These are phyloP conservation scores for Pseudomonodictys pantanalensis DNA, from an alignment of 495 filamentous ascomycete species.

Conservation along the genomic window DNA sequence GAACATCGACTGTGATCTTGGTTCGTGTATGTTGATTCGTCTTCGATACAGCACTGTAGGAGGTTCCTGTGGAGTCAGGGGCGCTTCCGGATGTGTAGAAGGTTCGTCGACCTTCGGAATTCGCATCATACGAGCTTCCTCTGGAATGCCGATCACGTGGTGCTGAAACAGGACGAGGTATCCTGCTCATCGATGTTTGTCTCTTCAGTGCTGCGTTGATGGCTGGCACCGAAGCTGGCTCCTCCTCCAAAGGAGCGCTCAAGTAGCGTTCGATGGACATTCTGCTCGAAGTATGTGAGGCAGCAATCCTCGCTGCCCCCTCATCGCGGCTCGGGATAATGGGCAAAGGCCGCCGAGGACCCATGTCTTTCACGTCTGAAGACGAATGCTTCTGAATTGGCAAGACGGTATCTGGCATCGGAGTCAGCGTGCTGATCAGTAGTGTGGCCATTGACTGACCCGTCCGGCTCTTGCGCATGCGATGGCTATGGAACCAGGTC, in stretches of 20 bases:
- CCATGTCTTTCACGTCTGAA: not conserved
- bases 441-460: not conserved
- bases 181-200: not conserved
- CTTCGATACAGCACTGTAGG: slow-evolving; percentile 19
- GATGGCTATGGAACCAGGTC: slow-evolving; percentile 22
- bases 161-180: not conserved
- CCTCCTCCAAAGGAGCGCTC: slow-evolving; percentile 23
- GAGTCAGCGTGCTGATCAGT: not conserved
- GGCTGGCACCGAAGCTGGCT: slow-evolving; percentile 26
- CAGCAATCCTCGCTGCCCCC: slow-evolving; percentile 9
- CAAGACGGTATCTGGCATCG: not conserved
- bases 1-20: too few species aligned
- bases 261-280: slow-evolving; percentile 29
- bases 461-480: slow-evolving; percentile 12
- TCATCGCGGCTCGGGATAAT: not conserved
- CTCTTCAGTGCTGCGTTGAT: slow-evolving; percentile 22
- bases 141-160: slow-evolving; percentile 8
- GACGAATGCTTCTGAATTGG: slow-evolving; percentile 7
- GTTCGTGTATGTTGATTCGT: slow-evolving; percentile 16
- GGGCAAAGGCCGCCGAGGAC: not conserved
- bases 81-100: slow-evolving; percentile 25
- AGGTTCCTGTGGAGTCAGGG: slow-evolving; percentile 19
- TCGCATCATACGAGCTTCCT: slow-evolving; percentile 21
- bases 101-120: slow-evolving; percentile 21
- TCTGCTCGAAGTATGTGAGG: slow-evolving; percentile 20